Percentiles rank a stretch among this genome's conserved stretches.
Conservation (phyloP, 345 rosid species). For the Salix viminalis region DNA sequence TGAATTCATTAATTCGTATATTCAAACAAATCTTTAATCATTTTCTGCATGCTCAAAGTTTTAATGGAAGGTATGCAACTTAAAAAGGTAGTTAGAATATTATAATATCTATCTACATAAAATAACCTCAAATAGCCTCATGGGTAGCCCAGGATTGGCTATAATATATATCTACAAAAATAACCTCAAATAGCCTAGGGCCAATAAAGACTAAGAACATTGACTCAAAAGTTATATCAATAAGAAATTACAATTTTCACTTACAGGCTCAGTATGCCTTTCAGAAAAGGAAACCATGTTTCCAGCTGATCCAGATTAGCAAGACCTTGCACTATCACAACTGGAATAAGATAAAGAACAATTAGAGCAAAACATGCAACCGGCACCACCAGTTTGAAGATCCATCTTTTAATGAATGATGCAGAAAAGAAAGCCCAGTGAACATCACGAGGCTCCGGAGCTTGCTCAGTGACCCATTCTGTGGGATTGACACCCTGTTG, state of each 20-base stretch:
- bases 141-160: not conserved
- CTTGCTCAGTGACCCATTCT: constrained; percentile 80
- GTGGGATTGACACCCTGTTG: constrained; percentile 81
- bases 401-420: constrained; percentile 73
- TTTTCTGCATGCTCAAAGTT: not conserved
- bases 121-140: not conserved
- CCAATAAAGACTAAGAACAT: no score
- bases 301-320: constrained; percentile 77
- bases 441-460: constrained; percentile 82
- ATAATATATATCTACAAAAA: no score
- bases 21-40: not conserved
- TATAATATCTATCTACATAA: not conserved
- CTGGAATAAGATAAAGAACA: constrained; percentile 68
- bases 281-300: constrained; percentile 72
- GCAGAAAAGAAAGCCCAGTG: constrained; percentile 91
- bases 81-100: not conserved
- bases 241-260: constrained; percentile 26
- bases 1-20: not conserved
- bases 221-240: not conserved
- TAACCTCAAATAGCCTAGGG: no score
- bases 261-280: constrained; percentile 59
- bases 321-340: constrained; percentile 84
- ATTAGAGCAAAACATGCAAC: constrained; percentile 53
- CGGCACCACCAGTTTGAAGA: constrained; percentile 49
- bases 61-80: not conserved